Percentiles rank a stretch among this genome's conserved stretches.
These are phyloP conservation scores for Arthrobotrys iridis DNA, from an alignment of 2,329 filamentous ascomycete species.

Conservation along the genomic window DNA sequence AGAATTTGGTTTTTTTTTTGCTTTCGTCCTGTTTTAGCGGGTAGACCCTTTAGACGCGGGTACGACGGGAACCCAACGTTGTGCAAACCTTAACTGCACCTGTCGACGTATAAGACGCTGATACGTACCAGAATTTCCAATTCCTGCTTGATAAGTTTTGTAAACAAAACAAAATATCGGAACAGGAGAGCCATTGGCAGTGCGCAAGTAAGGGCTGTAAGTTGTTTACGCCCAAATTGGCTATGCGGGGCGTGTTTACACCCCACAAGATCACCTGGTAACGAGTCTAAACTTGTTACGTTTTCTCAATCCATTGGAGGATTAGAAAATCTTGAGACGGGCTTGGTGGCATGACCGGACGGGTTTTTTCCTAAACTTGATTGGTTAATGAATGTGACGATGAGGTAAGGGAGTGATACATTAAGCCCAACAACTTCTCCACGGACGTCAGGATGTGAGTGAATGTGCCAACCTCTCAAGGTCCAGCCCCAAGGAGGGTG, in stretches of 20 bases:
- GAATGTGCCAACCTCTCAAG: background rate
- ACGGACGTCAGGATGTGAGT: background rate
- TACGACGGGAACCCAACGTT: background rate
- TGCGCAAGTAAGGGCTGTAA: background rate
- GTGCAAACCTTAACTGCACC: constrained; percentile 6
- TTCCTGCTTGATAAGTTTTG: background rate
- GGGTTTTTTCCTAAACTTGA: too few relatives aligned
- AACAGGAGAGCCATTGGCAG: too few relatives aligned
- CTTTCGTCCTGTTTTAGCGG: background rate
- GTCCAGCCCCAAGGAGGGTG: background rate
- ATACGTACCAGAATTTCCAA: constrained; percentile 1
- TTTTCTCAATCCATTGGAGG: constrained; percentile 14
- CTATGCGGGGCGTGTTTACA: constrained; percentile 23
- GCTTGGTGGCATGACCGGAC: too few relatives aligned
- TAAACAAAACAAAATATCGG: background rate
- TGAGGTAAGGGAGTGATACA: constrained; percentile 14
- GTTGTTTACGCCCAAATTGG: constrained; percentile 11
- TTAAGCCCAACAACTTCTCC: background rate
- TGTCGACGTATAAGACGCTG: constrained; percentile 2
- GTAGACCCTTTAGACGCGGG: constrained; percentile 5
- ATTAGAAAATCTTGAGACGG: too few relatives aligned
- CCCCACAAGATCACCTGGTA: constrained; percentile 23
- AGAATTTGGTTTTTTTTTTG: too few relatives aligned
- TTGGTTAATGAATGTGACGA: background rate
- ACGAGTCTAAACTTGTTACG: constrained; percentile 14